A percentile compares a stretch with the other conserved stretches of the same genome.
Evolutionary conservation across 2,329 filamentous ascomycete genomes (phyloP).

Genomic region (Talaromyces albobiverticillius): DNA sequence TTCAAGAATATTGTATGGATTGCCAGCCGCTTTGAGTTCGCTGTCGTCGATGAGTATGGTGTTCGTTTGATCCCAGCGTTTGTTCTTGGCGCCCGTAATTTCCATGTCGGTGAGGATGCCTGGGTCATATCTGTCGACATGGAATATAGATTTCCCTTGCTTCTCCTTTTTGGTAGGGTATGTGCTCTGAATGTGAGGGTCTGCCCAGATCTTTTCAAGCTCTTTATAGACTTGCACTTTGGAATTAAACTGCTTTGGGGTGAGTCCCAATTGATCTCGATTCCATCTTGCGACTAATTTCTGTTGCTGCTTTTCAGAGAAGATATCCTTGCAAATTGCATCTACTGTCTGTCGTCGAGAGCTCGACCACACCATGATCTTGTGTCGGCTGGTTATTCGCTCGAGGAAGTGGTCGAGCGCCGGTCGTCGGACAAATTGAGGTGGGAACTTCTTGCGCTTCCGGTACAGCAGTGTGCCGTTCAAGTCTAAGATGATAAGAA

Average conservation of each 20-base stretch:
- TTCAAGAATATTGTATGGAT: slow-evolving; percentile 78
- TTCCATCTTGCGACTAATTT: slow-evolving; percentile 71
- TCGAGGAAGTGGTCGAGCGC: slow-evolving; percentile 66
- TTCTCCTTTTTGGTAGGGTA: slow-evolving; percentile 32
- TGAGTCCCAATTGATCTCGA: slow-evolving; percentile 72
- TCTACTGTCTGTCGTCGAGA: slow-evolving; percentile 70
- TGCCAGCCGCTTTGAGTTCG: slow-evolving; percentile 70
- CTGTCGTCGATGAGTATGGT: slow-evolving; percentile 90
- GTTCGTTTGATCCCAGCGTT: slow-evolving; percentile 73
- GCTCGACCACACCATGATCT: slow-evolving; percentile 88
- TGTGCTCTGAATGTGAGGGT: slow-evolving; percentile 41
- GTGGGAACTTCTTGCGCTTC: slow-evolving; percentile 50
- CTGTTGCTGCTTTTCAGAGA: slow-evolving; percentile 53
- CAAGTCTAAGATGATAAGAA: slow-evolving; percentile 85
- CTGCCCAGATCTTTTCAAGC: slow-evolving; percentile 68
- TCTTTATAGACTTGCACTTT: slow-evolving; percentile 90
- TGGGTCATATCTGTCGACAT: neutral
- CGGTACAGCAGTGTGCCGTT: slow-evolving; percentile 87
- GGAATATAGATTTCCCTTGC: neutral
- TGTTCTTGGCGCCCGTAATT: slow-evolving; percentile 31
- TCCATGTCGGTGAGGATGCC: neutral
- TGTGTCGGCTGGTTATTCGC: slow-evolving; percentile 71
- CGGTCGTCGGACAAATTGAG: slow-evolving; percentile 64
- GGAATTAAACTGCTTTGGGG: slow-evolving; percentile 58
- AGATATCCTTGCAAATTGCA: slow-evolving; percentile 56